These are phyloP conservation scores for Tylopilus intermedius DNA, from an alignment of 768 basidiomycete species.

Conservation along the genomic window DNA sequence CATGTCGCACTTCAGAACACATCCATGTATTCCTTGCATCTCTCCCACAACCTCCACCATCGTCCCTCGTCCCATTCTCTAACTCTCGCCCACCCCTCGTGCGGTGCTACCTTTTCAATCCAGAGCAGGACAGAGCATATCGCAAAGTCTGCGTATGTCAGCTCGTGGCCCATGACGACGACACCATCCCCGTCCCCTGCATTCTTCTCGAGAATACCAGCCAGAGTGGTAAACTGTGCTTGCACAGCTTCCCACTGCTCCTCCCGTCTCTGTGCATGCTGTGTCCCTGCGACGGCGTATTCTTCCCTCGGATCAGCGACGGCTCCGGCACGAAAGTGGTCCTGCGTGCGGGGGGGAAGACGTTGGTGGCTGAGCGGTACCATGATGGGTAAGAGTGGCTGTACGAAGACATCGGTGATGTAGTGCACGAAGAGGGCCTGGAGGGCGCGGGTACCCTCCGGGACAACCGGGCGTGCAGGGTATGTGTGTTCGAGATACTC, in stretches of 20 bases:
- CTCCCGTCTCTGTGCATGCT: conserved; percentile 43
- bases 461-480: conserved; percentile 66
- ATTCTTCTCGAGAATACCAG: conserved; percentile 65
- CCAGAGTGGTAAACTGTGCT: conserved; percentile 63
- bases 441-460: conserved; percentile 63
- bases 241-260: conserved; percentile 61
- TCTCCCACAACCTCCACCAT: conserved; percentile 59
- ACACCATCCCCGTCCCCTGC: conserved; percentile 54
- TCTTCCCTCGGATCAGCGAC: not conserved
- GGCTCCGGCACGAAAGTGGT: conserved; percentile 37
- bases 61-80: conserved; percentile 65
- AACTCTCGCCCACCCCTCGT: conserved; percentile 69
- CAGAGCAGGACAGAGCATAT: conserved; percentile 68
- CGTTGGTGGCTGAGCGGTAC: conserved; percentile 62
- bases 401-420: conserved; percentile 59
- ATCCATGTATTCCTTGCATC: conserved; percentile 66
- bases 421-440: conserved; percentile 69
- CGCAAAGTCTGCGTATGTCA: conserved; percentile 72
- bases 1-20: conserved; percentile 38
- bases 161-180: conserved; percentile 59
- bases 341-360: conserved; percentile 51
- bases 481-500: conserved; percentile 69
- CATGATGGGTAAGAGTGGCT: conserved; percentile 66
- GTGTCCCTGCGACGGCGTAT: too few relatives aligned
- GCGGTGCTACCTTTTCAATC: conserved; percentile 69